These are phyloP conservation scores for Puccinia triticina DNA, from an alignment of 1,284 basidiomycete species.

Conservation along the genomic window DNA sequence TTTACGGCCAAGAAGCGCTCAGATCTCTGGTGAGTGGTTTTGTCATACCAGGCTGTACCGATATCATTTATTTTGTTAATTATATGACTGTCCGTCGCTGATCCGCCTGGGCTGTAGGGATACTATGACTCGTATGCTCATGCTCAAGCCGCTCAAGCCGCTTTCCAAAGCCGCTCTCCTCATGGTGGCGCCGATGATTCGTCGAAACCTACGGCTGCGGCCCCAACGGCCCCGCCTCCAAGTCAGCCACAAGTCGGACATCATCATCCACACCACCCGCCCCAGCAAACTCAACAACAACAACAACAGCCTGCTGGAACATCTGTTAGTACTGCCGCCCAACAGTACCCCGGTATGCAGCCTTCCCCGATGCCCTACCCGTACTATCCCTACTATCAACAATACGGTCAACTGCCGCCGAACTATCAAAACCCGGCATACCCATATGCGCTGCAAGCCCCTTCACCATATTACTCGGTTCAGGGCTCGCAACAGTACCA, in stretches of 20 bases:
- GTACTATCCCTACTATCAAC: conserved; percentile 51
- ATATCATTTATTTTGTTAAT: conserved; percentile 7
- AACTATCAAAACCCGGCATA: conserved; percentile 51
- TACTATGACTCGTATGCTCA: conserved; percentile 51
- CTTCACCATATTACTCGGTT: conserved; percentile 48
- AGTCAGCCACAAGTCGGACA: conserved; percentile 36
- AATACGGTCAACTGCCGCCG: conserved; percentile 49
- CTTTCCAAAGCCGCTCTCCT: conserved; percentile 50
- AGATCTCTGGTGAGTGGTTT: conserved; percentile 37
- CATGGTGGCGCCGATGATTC: conserved; percentile 41
- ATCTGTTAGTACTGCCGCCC: conserved; percentile 37
- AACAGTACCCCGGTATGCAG: conserved; percentile 50
- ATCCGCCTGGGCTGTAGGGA: conserved; percentile 11
- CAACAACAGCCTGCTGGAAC: conserved; percentile 38
- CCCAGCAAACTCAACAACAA: conserved; percentile 29
- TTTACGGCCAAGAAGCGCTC: conserved; percentile 49
- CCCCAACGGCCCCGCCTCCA: conserved; percentile 30
- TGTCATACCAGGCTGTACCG: not conserved
- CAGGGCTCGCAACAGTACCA: conserved; percentile 50
- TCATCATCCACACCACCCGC: conserved; percentile 32
- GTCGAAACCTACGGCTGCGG: conserved; percentile 33
- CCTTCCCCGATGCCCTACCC: conserved; percentile 51
- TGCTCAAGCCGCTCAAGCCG: conserved; percentile 48
- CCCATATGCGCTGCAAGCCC: conserved; percentile 47
- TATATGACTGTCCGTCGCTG: conserved; percentile 3